Conservation (phyloP, 139 green algal species). For the Chlorella sp. region DNA sequence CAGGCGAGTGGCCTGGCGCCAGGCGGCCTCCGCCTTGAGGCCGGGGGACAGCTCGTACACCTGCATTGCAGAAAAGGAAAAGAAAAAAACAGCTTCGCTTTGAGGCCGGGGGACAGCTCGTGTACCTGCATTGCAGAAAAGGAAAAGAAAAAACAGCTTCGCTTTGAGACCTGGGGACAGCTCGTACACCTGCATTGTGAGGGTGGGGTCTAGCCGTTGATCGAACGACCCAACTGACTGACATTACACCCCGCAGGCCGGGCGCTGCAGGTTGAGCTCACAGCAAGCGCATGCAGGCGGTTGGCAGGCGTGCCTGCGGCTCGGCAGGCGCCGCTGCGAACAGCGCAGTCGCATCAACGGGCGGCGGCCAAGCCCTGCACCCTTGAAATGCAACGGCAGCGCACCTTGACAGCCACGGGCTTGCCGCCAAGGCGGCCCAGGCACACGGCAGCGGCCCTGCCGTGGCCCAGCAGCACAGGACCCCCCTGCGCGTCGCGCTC, state of each 20-base stretch:
- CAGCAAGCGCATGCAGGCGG: no score
- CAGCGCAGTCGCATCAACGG: no score
- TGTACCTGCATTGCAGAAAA: background rate
- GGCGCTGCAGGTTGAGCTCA: no score
- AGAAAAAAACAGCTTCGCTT: background rate
- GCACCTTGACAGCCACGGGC: conserved; percentile 3
- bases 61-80: background rate
- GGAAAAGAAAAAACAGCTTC: background rate
- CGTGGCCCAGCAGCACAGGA: conserved; percentile 6
- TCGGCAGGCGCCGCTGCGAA: no score
- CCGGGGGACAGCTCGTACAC: background rate
- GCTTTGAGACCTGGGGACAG: background rate
- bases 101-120: background rate
- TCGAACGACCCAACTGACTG: no score
- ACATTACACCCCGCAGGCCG: no score
- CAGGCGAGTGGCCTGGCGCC: background rate
- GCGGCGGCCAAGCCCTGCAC: no score
- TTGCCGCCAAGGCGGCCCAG: background rate
- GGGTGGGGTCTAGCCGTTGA: background rate
- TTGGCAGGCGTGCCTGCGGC: no score
- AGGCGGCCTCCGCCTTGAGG: background rate
- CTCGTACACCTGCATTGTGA: background rate
- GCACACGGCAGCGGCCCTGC: conserved; percentile 1
- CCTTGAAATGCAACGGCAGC: no score
- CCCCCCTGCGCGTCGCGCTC: background rate